Evolutionary conservation across 257 asterid genomes (phyloP), one percentile per base, ranked within the genome.

Genomic region (Pogostemon cablin): DNA sequence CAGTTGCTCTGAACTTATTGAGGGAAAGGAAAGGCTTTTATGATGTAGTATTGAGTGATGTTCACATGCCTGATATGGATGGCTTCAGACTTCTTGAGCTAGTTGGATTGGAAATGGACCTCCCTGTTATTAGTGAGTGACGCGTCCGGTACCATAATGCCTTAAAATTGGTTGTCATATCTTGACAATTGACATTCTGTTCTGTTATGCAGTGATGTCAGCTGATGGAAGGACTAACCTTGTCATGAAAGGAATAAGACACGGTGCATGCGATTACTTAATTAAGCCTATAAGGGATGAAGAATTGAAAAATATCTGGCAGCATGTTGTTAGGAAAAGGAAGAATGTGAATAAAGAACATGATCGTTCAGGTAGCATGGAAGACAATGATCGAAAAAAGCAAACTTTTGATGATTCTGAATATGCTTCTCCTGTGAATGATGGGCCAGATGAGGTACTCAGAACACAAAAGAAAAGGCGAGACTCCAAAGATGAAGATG

Each of bases 1-100:
- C 80, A n/a, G 77, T 62, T 77, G 97, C 98, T 71, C 79, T 90
- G 76, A 76, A 80, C 71, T 77, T 88, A 67, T 69, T 92, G 73
- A 82, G 98, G 74, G 96, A 92, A 65, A 80, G 88, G 83, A 92
- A 85, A 78, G 91, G 86, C 65, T 81, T 81, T 72, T 92, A 81
- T 52, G 98, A 92, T 77, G 57, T 92, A 66, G 91, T 92, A 25
- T 86, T 92, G 72, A 92, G 96, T 71, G 98, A 92, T 74, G 96
- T 92, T 47, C 96, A 92, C 80, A 90, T 92, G 98, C 98, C 98
- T 69, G 96, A 92, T 77, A 90, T 92, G 97, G 95, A 92, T 84
- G 98, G 98, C 54, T 90, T 88, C 81, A 90, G 82, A 69, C 97
- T 92, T 77, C 96, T 92, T 59, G 98, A 92, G 81, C 92, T 79